Conservation (phyloP, 202 grass and related monocot genomes). For the Saccharum hybrid region DNA sequence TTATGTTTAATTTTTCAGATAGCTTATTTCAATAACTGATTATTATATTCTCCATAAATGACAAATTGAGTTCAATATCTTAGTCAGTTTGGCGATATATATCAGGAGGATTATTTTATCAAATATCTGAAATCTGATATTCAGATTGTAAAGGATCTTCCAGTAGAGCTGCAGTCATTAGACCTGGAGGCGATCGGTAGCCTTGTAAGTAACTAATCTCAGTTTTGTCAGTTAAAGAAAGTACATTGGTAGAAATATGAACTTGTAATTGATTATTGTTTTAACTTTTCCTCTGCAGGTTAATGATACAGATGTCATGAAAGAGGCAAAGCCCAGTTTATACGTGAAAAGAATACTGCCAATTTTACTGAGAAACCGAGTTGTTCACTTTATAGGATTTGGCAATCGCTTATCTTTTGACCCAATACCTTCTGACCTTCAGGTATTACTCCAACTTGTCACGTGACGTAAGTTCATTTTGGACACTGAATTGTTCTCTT, state of each 20-base stretch:
- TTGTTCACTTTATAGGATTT: slow-evolving; percentile 96
- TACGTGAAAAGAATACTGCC: slow-evolving; percentile 87
- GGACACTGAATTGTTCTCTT: neutral
- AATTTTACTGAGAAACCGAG: slow-evolving; percentile 82
- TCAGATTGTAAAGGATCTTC: slow-evolving; percentile 87
- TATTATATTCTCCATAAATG: slow-evolving; percentile 47
- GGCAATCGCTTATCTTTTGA: slow-evolving; percentile 99
- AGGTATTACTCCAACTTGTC: slow-evolving; percentile 51
- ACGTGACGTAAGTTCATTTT: slow-evolving; percentile 19
- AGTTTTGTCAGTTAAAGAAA: slow-evolving; percentile 4
- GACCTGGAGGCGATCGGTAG: slow-evolving; percentile 87
- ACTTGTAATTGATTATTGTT: slow-evolving; percentile 31
- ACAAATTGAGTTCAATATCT: slow-evolving; percentile 64
- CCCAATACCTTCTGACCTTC: slow-evolving; percentile 88
- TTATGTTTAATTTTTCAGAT: slow-evolving; percentile 21
- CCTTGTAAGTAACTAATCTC: slow-evolving; percentile 67
- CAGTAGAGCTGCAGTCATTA: slow-evolving; percentile 74
- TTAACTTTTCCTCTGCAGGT: slow-evolving; percentile 64
- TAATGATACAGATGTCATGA: slow-evolving; percentile 94
- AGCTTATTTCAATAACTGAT: slow-evolving; percentile 28
- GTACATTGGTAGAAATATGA: neutral
- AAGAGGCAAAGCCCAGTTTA: slow-evolving; percentile 94
- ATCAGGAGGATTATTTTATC: slow-evolving; percentile 97
- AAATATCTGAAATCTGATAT: slow-evolving; percentile 94
- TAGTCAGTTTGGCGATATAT: slow-evolving; percentile 99